Conservation (phyloP, 2,329 filamentous ascomycete species). For the Aurifilum marmelostoma region DNA sequence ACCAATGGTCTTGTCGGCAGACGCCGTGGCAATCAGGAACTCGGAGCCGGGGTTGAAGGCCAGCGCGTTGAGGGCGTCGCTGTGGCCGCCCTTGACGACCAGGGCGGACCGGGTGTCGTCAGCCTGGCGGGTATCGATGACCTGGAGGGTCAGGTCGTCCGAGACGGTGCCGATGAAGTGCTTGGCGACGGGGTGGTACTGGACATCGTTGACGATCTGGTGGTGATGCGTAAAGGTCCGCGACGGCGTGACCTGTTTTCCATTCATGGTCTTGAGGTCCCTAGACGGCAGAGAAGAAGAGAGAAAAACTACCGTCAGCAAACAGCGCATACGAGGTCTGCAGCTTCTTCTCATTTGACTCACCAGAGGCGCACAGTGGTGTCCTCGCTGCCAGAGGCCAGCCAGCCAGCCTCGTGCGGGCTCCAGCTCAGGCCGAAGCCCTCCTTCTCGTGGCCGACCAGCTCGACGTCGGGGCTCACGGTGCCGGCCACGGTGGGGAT, state of each 20-base stretch:
- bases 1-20: constrained; percentile 91
- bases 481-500: constrained; percentile 65
- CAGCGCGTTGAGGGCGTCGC: constrained; percentile 93
- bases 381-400: constrained; percentile 92
- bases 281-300: background rate
- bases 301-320: background rate
- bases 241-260: constrained; percentile 70
- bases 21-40: constrained; percentile 87
- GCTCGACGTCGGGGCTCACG: constrained; percentile 80
- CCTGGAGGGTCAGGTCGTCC: constrained; percentile 90
- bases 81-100: constrained; percentile 74
- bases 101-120: constrained; percentile 70
- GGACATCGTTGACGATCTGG: constrained; percentile 94
- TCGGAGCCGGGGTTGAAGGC: constrained; percentile 94
- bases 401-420: constrained; percentile 76
- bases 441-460: constrained; percentile 83
- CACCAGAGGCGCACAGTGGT: constrained; percentile 90
- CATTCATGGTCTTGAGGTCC: constrained; percentile 44
- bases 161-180: constrained; percentile 91
- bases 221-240: constrained; percentile 85
- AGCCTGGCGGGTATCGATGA: constrained; percentile 79
- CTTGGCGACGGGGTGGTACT: constrained; percentile 86
- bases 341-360: constrained; percentile 32
- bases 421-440: constrained; percentile 95
- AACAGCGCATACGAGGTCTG: no score